Percentiles rank a stretch among this genome's conserved stretches.
phyloP scores from a whole-genome alignment of 2,329 filamentous ascomycete genomes.

The Tolypocladium sp. region DNA sequence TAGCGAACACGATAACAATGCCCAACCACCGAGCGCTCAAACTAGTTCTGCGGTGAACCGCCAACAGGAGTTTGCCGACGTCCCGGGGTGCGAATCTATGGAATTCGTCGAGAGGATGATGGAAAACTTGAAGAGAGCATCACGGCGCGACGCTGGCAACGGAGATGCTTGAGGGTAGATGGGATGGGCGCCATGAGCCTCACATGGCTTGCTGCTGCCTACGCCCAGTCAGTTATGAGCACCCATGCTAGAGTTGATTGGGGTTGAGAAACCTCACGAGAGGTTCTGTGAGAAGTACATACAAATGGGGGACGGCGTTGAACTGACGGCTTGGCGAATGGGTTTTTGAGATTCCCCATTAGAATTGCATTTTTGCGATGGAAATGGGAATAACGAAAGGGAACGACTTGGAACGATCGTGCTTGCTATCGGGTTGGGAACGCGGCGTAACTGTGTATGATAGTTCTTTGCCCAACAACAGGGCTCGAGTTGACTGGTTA shows the following conservation, averaged over 20 bases:
- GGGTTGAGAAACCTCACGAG: background rate
- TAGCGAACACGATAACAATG: background rate
- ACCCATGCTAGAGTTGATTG: background rate
- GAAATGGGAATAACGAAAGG: background rate
- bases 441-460: background rate
- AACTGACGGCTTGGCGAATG: conserved; percentile 2
- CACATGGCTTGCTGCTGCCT: background rate
- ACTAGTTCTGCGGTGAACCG: background rate
- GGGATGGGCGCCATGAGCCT: background rate
- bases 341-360: background rate
- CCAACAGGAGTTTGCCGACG: conserved; percentile 29
- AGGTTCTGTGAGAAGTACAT: background rate
- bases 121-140: conserved; percentile 36
- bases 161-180: background rate
- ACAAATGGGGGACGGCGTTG: background rate
- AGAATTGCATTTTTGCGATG: background rate
- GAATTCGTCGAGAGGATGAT: conserved; percentile 44
- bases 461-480: background rate
- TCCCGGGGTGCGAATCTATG: conserved; percentile 34
- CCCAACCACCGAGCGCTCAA: background rate
- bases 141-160: conserved; percentile 9
- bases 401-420: background rate
- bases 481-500: background rate
- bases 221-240: background rate
- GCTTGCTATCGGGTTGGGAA: background rate